Percentiles rank a stretch among this genome's conserved stretches.
These are phyloP conservation scores for Nicotiana tomentosiformis DNA, from an alignment of 257 asterid genomes.

Conservation along the genomic window DNA sequence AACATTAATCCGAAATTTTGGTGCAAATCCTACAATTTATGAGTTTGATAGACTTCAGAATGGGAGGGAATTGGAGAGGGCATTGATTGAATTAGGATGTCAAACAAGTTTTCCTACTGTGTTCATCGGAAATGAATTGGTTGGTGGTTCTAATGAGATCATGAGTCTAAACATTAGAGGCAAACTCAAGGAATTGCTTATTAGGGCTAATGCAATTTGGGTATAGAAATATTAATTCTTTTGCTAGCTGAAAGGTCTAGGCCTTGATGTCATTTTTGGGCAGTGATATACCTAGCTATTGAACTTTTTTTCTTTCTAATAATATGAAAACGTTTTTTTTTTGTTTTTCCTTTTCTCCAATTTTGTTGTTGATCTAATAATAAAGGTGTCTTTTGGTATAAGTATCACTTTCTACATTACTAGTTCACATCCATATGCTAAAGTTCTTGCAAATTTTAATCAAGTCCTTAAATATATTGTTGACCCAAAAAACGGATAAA, in stretches of 20 bases:
- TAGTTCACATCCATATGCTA: not conserved
- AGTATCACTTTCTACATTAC: not conserved
- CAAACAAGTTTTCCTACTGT: constrained; percentile 3
- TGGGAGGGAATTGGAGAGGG: not conserved
- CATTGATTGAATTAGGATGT: not conserved
- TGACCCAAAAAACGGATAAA: no score
- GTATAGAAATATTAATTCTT: not conserved
- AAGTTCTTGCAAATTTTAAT: not conserved
- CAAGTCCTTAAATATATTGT: no score
- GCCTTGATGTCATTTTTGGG: not conserved
- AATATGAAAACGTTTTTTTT: not conserved
- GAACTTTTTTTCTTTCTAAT: not conserved
- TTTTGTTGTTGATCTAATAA: not conserved
- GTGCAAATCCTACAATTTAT: not conserved
- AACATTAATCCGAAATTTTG: not conserved
- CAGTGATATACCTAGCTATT: not conserved
- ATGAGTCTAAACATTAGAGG: constrained; percentile 8
- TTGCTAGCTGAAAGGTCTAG: not conserved
- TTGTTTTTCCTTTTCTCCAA: not conserved
- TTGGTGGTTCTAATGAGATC: constrained; percentile 6
- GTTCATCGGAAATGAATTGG: not conserved
- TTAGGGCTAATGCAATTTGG: constrained; percentile 10
- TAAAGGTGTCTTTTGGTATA: not conserved
- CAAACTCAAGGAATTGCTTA: constrained; percentile 4
- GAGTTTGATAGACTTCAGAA: not conserved